phyloP scores from a whole-genome alignment of 129 eudicot genomes.

The Escallonia herrerae region DNA sequence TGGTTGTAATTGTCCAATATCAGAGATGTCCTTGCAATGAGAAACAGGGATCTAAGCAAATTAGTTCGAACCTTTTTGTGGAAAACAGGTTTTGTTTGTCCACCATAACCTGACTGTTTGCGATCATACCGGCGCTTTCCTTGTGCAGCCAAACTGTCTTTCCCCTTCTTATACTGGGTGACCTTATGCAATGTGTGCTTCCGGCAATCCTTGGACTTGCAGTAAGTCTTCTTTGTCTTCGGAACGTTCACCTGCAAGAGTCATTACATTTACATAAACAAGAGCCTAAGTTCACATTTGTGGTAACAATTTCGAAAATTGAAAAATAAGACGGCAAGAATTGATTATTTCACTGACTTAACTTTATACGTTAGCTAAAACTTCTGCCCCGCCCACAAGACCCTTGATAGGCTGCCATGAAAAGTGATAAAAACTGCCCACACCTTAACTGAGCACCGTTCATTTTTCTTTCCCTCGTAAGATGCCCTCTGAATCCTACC shows the following conservation, averaged over 20 bases:
- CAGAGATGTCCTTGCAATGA: neutral
- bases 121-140: constrained; percentile 60
- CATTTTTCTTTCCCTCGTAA: no score
- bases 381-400: no score
- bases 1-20: neutral
- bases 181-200: constrained; percentile 65
- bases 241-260: constrained; percentile 46
- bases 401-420: no score
- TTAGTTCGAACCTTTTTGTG: constrained; percentile 43
- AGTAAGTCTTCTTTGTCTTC: constrained; percentile 58
- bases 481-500: no score
- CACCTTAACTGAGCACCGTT: no score
- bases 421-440: no score
- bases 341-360: no score
- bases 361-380: no score
- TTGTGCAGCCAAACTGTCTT: constrained; percentile 55
- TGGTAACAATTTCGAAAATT: no score
- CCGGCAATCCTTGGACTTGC: constrained; percentile 47
- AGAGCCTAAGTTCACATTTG: no score
- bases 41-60: no score
- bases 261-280: neutral
- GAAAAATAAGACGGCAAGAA: no score
- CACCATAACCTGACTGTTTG: constrained; percentile 60
- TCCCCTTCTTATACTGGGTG: constrained; percentile 60
- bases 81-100: constrained; percentile 63